These are phyloP conservation scores for Dactylis glomerata DNA, from an alignment of 176 grass and related monocot species.

Conservation along the genomic window DNA sequence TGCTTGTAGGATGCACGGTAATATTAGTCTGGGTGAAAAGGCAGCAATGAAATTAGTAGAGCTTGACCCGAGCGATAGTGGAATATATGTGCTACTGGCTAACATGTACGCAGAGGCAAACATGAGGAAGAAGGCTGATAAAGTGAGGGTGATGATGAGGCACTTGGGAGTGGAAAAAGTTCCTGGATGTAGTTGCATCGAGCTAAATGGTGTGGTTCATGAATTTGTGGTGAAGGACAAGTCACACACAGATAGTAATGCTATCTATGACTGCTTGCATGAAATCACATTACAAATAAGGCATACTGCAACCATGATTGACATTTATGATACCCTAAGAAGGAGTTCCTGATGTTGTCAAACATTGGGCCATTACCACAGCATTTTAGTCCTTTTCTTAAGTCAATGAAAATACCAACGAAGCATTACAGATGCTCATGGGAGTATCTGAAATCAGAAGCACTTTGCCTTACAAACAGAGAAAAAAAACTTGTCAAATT, in stretches of 20 bases:
- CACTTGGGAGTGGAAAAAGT: conserved; percentile 71
- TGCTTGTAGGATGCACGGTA: conserved; percentile 72
- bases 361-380: background rate
- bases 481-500: background rate
- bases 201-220: conserved; percentile 71
- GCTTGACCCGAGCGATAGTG: conserved; percentile 62
- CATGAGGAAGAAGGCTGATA: conserved; percentile 72
- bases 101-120: conserved; percentile 75
- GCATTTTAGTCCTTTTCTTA: background rate
- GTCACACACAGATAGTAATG: conserved; percentile 39
- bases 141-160: conserved; percentile 71
- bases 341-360: background rate
- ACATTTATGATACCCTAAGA: background rate
- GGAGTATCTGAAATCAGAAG: background rate
- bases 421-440: background rate
- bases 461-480: background rate
- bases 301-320: conserved; percentile 20
- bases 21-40: conserved; percentile 61
- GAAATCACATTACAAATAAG: conserved; percentile 46
- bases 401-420: background rate
- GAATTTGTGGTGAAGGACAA: conserved; percentile 75
- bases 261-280: conserved; percentile 66
- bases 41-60: conserved; percentile 68
- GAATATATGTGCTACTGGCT: conserved; percentile 74
- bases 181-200: conserved; percentile 79